Conservation (phyloP, 768 basidiomycete genomes). For the Pleurotus ostreatus region DNA sequence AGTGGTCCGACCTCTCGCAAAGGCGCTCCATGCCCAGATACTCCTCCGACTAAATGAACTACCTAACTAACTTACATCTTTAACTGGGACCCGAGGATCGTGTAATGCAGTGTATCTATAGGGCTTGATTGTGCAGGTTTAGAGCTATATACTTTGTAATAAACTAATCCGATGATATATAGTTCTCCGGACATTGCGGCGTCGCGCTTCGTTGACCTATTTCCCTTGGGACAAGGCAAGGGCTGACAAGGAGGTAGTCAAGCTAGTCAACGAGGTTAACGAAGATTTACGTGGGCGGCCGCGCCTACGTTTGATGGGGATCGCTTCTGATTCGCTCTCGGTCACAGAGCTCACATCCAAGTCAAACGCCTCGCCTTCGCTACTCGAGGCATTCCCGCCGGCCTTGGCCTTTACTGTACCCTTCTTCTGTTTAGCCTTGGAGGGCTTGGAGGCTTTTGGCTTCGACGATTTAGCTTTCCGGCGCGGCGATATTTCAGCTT, state of each 20-base stretch:
- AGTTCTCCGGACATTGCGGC: too few relatives aligned
- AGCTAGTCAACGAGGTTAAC: background rate
- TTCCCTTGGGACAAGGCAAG: background rate
- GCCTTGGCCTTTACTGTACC: background rate
- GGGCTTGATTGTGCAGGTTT: background rate
- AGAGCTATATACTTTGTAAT: too few relatives aligned
- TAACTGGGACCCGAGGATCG: background rate
- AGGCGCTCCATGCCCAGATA: slow-evolving; percentile 48
- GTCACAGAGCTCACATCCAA: slow-evolving; percentile 16
- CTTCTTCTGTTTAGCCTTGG: background rate
- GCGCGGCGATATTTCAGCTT: background rate
- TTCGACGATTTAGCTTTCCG: background rate
- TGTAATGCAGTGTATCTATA: slow-evolving; percentile 11
- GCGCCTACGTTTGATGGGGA: slow-evolving; percentile 20
- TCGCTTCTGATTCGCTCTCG: slow-evolving; percentile 16
- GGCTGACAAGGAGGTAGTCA: background rate
- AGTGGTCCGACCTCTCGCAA: slow-evolving; percentile 42
- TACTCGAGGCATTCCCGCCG: slow-evolving; percentile 8
- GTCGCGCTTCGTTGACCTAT: too few relatives aligned
- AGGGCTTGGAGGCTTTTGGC: background rate
- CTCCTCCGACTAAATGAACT: slow-evolving; percentile 19
- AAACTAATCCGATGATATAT: too few relatives aligned
- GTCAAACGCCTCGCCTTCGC: slow-evolving; percentile 21
- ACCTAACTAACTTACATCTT: slow-evolving; percentile 5
- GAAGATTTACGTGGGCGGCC: slow-evolving; percentile 17